Conservation (phyloP, 1,139 yeast species). For the Zygoascus hellenicus region DNA sequence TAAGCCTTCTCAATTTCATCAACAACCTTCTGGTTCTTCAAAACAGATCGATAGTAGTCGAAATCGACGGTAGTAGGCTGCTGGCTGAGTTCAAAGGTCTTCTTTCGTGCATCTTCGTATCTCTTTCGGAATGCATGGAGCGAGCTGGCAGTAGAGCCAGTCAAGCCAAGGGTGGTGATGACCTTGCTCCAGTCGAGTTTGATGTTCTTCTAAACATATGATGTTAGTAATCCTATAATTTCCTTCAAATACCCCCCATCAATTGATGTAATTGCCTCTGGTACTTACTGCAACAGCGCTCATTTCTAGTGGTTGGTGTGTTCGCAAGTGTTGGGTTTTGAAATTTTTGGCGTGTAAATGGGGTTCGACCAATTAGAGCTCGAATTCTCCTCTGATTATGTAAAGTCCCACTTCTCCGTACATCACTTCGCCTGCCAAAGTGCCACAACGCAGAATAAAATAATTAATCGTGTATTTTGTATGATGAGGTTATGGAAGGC, state of each 20-base stretch:
- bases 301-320: conserved; percentile 10
- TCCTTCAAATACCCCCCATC: not conserved
- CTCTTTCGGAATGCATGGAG: conserved; percentile 94
- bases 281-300: conserved; percentile 22
- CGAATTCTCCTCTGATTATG: not conserved
- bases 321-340: conserved; percentile 9
- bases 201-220: conserved; percentile 48
- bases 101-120: conserved; percentile 94
- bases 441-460: too few relatives aligned
- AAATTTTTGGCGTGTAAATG: conserved; percentile 5
- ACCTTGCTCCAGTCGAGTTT: conserved; percentile 95
- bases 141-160: conserved; percentile 86
- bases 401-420: not conserved
- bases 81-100: conserved; percentile 58
- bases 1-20: conserved; percentile 78
- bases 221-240: not conserved
- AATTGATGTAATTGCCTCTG: not conserved
- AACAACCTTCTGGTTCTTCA: conserved; percentile 77
- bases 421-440: not conserved
- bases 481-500: too few relatives aligned
- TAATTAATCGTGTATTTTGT: too few relatives aligned
- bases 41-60: conserved; percentile 64
- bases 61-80: conserved; percentile 81
- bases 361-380: conserved; percentile 4
- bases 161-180: conserved; percentile 80